A percentile compares a stretch with the other conserved stretches of the same genome.
Evolutionary conservation across 2,329 filamentous ascomycete species (phyloP).

Genomic region (Aspergillus neotritici): DNA sequence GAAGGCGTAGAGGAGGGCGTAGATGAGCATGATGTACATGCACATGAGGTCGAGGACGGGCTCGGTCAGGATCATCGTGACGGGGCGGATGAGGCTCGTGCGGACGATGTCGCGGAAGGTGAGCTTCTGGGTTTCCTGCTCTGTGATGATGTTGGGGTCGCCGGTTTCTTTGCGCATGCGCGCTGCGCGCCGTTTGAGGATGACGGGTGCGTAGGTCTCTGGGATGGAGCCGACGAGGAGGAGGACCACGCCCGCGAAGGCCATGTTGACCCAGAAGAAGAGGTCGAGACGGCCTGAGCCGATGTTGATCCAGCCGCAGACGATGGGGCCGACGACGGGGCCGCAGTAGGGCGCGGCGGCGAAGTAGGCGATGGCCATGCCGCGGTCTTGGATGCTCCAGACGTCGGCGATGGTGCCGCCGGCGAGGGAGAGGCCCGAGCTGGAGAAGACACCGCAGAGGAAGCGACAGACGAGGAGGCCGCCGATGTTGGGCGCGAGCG

Average conservation of each 20-base stretch:
- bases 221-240: slow-evolving; percentile 22
- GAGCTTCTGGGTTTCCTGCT: slow-evolving; percentile 24
- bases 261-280: slow-evolving; percentile 31
- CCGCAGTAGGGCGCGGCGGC: slow-evolving; percentile 73
- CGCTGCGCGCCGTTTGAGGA: slow-evolving; percentile 30
- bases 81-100: slow-evolving; percentile 69
- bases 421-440: slow-evolving; percentile 24
- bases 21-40: slow-evolving; percentile 63
- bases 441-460: slow-evolving; percentile 28
- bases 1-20: slow-evolving; percentile 45
- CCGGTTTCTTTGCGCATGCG: slow-evolving; percentile 30
- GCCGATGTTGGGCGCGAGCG: slow-evolving; percentile 28
- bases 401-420: slow-evolving; percentile 49
- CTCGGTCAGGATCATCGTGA: slow-evolving; percentile 67
- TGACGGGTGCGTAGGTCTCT: slow-evolving; percentile 33
- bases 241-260: slow-evolving; percentile 23
- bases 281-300: slow-evolving; percentile 26
- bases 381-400: slow-evolving; percentile 71
- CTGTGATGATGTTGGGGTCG: slow-evolving; percentile 28
- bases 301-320: slow-evolving; percentile 64
- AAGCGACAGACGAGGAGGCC: slow-evolving; percentile 25
- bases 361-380: slow-evolving; percentile 77
- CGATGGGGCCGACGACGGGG: slow-evolving; percentile 65
- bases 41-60: slow-evolving; percentile 49
- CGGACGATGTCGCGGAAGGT: slow-evolving; percentile 41